These are phyloP conservation scores for Penicillium glabrum DNA, from an alignment of 2,329 filamentous ascomycete species.

Conservation along the genomic window DNA sequence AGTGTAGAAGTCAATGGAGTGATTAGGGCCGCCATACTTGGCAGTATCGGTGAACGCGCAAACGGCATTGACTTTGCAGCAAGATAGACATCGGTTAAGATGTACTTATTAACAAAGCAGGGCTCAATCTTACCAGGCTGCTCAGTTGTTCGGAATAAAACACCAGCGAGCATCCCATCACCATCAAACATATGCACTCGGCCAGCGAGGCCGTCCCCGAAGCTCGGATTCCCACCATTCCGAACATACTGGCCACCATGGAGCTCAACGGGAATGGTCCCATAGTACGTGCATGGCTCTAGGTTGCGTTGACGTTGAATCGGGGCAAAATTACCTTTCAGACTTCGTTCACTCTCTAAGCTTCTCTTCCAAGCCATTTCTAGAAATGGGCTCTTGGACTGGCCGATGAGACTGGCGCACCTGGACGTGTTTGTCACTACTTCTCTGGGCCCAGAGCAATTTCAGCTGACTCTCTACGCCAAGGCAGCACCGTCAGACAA, in stretches of 20 bases:
- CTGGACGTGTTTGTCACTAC: neutral
- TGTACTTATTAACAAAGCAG: slow-evolving; percentile 68
- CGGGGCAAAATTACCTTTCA: slow-evolving; percentile 70
- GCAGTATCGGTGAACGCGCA: slow-evolving; percentile 50
- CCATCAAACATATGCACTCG: slow-evolving; percentile 75
- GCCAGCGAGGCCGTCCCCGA: slow-evolving; percentile 60
- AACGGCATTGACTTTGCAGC: slow-evolving; percentile 50
- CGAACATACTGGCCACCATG: slow-evolving; percentile 69
- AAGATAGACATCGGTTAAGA: slow-evolving; percentile 66
- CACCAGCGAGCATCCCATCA: slow-evolving; percentile 71
- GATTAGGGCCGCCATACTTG: neutral
- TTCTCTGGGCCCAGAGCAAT: neutral
- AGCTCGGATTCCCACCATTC: slow-evolving; percentile 66
- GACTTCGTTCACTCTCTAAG: slow-evolving; percentile 43
- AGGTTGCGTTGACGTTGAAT: slow-evolving; percentile 57
- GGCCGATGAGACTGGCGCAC: neutral
- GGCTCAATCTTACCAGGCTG: slow-evolving; percentile 49
- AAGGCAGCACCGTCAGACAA: neutral
- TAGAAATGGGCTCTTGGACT: no score
- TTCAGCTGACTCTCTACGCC: neutral
- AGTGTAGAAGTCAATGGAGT: neutral
- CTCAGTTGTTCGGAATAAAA: slow-evolving; percentile 55
- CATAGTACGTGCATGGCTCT: slow-evolving; percentile 58
- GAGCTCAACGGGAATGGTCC: slow-evolving; percentile 63
- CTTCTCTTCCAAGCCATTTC: neutral